phyloP scores from a whole-genome alignment of 2,329 filamentous ascomycete genomes.

The Pseudogymnoascus sp. region DNA sequence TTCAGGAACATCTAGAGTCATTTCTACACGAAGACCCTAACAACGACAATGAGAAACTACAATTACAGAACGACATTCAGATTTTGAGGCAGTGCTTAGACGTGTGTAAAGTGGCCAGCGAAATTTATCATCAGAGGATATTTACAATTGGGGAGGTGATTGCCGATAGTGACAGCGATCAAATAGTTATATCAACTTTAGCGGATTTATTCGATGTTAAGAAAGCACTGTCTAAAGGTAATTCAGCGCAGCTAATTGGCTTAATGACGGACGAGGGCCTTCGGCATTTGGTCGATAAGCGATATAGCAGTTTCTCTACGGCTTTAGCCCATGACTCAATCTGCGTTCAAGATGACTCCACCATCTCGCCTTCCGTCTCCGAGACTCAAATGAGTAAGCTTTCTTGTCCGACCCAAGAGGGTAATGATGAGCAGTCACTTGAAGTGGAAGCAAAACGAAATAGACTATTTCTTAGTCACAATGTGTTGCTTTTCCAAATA shows the following conservation, averaged over 20 bases:
- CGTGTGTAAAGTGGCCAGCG: constrained; percentile 30
- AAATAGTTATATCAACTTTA: constrained; percentile 33
- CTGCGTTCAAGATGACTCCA: constrained; percentile 4
- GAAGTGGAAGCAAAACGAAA: constrained; percentile 17
- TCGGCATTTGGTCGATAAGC: constrained; percentile 22
- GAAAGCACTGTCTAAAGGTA: constrained; percentile 29
- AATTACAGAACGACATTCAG: constrained; percentile 30
- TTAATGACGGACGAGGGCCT: constrained; percentile 29
- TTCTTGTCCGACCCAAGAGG: constrained; percentile 13
- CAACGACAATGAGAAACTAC: constrained; percentile 22
- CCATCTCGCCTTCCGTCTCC: constrained; percentile 14
- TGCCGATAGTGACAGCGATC: constrained; percentile 7
- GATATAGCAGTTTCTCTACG: constrained; percentile 26
- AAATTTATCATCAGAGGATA: constrained; percentile 28
- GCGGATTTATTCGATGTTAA: constrained; percentile 35
- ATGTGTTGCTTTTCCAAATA: too few species aligned
- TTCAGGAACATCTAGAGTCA: constrained; percentile 28
- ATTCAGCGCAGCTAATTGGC: constrained; percentile 31
- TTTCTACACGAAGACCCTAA: constrained; percentile 20
- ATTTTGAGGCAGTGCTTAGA: constrained; percentile 32
- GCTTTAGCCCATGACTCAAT: constrained; percentile 13
- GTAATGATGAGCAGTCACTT: constrained; percentile 19
- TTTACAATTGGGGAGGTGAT: constrained; percentile 16
- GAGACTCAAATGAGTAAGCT: constrained; percentile 12
- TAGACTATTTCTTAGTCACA: constrained; percentile 23